These are phyloP conservation scores for Xylaria sp. DNA, from an alignment of 2,329 filamentous ascomycete genomes.

Conservation along the genomic window DNA sequence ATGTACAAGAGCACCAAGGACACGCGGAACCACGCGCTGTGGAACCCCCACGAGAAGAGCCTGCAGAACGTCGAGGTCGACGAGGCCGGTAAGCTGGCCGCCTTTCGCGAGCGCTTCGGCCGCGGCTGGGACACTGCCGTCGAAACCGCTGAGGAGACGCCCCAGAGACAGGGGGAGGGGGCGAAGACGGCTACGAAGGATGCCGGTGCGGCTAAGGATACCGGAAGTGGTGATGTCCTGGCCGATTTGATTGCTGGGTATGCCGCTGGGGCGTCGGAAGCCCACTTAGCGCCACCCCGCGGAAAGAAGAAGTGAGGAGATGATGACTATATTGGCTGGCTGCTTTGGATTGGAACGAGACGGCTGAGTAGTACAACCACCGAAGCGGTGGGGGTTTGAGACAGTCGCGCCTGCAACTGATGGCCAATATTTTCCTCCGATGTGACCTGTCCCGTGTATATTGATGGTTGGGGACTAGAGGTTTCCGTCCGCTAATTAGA, in stretches of 20 bases:
- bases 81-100: constrained; percentile 88
- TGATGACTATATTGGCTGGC: neutral
- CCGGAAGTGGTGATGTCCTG: constrained; percentile 53
- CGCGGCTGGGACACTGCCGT: constrained; percentile 76
- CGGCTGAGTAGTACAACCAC: constrained; percentile 5
- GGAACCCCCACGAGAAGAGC: constrained; percentile 87
- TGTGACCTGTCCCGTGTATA: constrained; percentile 24
- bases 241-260: constrained; percentile 66
- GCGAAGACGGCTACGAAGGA: constrained; percentile 19
- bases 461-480: constrained; percentile 8
- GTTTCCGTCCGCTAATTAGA: constrained; percentile 7
- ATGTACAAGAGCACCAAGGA: constrained; percentile 77
- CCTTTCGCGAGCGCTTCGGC: constrained; percentile 88
- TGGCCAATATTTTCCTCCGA: constrained; percentile 12
- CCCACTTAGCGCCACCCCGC: constrained; percentile 46
- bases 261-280: constrained; percentile 42
- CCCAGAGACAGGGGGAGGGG: constrained; percentile 43
- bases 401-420: constrained; percentile 13
- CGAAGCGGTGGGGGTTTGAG: neutral
- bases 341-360: neutral
- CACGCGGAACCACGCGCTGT: constrained; percentile 86
- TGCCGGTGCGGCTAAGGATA: constrained; percentile 43
- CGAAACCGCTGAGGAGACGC: constrained; percentile 39
- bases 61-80: constrained; percentile 92
- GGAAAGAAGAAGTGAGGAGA: constrained; percentile 59